phyloP scores from a whole-genome alignment of 768 basidiomycete species.

The Coprinopsis cinerea region DNA sequence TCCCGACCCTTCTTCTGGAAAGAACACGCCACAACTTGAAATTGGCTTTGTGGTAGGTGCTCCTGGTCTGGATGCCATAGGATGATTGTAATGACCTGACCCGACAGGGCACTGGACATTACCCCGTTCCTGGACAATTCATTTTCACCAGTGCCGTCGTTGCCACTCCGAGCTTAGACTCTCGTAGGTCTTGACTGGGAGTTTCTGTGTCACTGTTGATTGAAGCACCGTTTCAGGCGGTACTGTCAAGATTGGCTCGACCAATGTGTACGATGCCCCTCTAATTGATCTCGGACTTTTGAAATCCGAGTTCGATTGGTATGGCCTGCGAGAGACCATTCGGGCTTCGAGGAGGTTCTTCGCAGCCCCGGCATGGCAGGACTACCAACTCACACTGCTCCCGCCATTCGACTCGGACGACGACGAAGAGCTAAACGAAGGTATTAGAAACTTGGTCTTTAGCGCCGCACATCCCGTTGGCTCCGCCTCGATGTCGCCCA shows the following conservation, averaged over 20 bases:
- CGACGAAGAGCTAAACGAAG: conserved; percentile 2
- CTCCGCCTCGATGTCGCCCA: conserved; percentile 27
- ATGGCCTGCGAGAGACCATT: conserved; percentile 18
- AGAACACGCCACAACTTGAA: conserved; percentile 11
- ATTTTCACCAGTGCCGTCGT: background rate
- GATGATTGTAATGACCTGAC: background rate
- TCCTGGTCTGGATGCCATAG: background rate
- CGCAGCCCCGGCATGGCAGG: conserved; percentile 14
- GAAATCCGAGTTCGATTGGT: conserved; percentile 17
- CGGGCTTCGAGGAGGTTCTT: conserved; percentile 14
- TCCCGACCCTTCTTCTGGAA: conserved; percentile 10
- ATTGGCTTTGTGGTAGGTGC: conserved; percentile 5
- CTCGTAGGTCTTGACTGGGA: too few species aligned
- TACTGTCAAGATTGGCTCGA: background rate
- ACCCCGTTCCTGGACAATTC: conserved; percentile 1
- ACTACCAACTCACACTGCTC: conserved; percentile 14
- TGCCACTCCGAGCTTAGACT: too few species aligned
- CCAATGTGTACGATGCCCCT: conserved; percentile 10
- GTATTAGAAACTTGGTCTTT: background rate
- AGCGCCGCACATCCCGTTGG: conserved; percentile 15
- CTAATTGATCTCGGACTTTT: conserved; percentile 21
- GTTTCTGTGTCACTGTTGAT: background rate
- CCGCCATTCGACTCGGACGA: conserved; percentile 2
- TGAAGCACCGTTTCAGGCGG: background rate
- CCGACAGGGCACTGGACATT: background rate